Percentiles rank a stretch among this genome's conserved stretches.
Evolutionary conservation across 1,284 basidiomycete genomes (phyloP).

Genomic region (Cutaneotrichosporon sp.): DNA sequence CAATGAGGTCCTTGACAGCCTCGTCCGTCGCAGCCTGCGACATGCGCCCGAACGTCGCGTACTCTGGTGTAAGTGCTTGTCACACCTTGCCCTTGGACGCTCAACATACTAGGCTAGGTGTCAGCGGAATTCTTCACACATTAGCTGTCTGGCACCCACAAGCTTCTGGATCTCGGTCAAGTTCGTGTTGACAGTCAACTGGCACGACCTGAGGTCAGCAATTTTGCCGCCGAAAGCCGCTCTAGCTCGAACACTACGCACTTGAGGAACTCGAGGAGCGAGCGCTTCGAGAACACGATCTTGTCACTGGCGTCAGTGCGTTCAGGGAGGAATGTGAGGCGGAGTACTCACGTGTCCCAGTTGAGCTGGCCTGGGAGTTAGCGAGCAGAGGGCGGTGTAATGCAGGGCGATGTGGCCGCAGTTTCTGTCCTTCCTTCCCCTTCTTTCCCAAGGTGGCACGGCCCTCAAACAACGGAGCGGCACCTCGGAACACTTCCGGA

Average conservation of each 20-base stretch:
- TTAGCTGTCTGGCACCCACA: constrained; percentile 12
- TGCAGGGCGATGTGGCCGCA: background rate
- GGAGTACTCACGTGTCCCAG: constrained; percentile 47
- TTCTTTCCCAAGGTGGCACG: too few species aligned
- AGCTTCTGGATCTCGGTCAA: constrained; percentile 51
- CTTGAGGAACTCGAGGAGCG: constrained; percentile 54
- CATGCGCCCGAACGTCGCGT: constrained; percentile 53
- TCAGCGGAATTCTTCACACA: background rate
- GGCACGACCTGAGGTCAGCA: constrained; percentile 40
- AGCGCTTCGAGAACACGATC: constrained; percentile 54
- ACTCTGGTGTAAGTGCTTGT: constrained; percentile 37
- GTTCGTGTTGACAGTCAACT: constrained; percentile 51
- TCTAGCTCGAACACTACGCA: constrained; percentile 8
- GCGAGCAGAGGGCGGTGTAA: background rate
- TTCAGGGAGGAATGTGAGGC: constrained; percentile 13
- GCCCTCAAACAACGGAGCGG: too few species aligned
- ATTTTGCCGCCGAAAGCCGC: constrained; percentile 1
- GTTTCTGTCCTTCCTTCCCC: too few species aligned
- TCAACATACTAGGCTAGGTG: constrained; percentile 40
- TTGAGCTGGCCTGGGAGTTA: constrained; percentile 44
- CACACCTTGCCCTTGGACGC: background rate
- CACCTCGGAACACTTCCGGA: too few species aligned
- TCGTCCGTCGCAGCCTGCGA: constrained; percentile 51
- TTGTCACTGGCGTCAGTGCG: constrained; percentile 41
- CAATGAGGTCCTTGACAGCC: constrained; percentile 52